These are phyloP conservation scores for Laguncularia racemosa DNA, from an alignment of 345 rosid species.

Conservation along the genomic window DNA sequence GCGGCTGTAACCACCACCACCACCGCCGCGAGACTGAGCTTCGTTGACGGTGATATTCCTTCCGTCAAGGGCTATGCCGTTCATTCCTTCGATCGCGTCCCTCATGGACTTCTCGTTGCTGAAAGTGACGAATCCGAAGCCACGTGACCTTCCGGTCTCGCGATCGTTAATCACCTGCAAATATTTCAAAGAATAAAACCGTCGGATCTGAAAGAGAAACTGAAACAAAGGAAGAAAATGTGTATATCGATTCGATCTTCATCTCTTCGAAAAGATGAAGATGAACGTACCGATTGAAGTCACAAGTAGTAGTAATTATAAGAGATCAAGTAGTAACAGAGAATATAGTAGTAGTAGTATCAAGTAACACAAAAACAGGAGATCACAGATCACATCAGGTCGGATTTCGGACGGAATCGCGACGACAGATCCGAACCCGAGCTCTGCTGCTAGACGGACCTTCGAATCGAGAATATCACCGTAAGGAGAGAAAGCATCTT, in stretches of 20 bases:
- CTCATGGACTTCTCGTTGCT: constrained; percentile 68
- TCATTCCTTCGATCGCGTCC: constrained; percentile 85
- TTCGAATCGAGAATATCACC: constrained; percentile 93
- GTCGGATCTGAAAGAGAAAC: background rate
- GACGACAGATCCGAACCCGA: constrained; percentile 27
- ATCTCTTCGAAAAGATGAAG: constrained; percentile 52
- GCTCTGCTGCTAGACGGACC: constrained; percentile 60
- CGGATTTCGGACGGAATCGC: constrained; percentile 4
- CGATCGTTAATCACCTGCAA: constrained; percentile 69
- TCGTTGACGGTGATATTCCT: constrained; percentile 76
- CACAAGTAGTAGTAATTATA: constrained; percentile 32
- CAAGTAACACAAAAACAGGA: constrained; percentile 43
- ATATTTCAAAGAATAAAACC: background rate
- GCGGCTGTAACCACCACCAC: constrained; percentile 39
- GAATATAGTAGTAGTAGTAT: constrained; percentile 18
- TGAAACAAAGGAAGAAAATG: background rate
- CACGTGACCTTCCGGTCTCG: constrained; percentile 79
- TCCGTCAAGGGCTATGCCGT: constrained; percentile 76
- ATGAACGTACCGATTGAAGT: constrained; percentile 80
- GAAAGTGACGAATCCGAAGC: constrained; percentile 83
- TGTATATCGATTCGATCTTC: constrained; percentile 48
- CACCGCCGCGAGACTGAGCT: constrained; percentile 68
- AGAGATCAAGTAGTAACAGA: constrained; percentile 33
- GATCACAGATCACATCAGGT: constrained; percentile 37
- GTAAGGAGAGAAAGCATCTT: constrained; percentile 50